Conservation (phyloP, 2,329 filamentous ascomycete genomes). For the Aureobasidium pullulans region DNA sequence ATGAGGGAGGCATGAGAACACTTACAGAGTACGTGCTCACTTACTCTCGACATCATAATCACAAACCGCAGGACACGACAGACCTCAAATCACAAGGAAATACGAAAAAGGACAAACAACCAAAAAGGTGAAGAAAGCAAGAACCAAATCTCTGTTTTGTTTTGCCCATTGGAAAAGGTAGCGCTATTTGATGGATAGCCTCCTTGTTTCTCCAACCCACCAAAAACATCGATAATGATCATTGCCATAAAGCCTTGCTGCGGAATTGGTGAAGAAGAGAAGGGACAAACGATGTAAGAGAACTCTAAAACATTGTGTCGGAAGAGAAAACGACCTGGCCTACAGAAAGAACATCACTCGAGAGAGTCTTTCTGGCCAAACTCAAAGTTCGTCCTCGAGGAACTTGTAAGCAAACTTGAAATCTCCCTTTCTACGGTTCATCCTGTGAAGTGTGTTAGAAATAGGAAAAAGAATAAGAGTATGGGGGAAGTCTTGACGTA, state of each 20-base stretch:
- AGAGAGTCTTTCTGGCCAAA: not conserved
- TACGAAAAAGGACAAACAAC: too few species aligned
- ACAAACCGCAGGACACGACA: too few species aligned
- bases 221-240: not conserved
- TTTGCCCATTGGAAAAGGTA: not conserved
- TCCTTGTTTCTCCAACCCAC: not conserved
- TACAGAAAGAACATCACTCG: not conserved
- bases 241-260: not conserved
- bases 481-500: constrained; percentile 41
- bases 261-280: not conserved
- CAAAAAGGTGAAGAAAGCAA: not conserved
- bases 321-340: not conserved
- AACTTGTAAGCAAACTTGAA: constrained; percentile 99
- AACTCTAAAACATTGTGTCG: not conserved
- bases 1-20: too few species aligned
- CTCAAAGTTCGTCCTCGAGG: constrained; percentile 79
- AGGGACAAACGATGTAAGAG: not conserved
- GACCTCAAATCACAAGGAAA: too few species aligned
- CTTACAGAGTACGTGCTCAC: too few species aligned
- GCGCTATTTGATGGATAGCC: not conserved
- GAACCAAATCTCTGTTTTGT: constrained; percentile 9
- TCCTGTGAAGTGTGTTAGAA: constrained; percentile 51
- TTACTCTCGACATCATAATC: too few species aligned
- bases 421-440: constrained; percentile 95
- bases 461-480: not conserved